Percentiles rank a stretch among this genome's conserved stretches.
Conservation (phyloP, 1,284 basidiomycete genomes). For the Inonotus obliquus region DNA sequence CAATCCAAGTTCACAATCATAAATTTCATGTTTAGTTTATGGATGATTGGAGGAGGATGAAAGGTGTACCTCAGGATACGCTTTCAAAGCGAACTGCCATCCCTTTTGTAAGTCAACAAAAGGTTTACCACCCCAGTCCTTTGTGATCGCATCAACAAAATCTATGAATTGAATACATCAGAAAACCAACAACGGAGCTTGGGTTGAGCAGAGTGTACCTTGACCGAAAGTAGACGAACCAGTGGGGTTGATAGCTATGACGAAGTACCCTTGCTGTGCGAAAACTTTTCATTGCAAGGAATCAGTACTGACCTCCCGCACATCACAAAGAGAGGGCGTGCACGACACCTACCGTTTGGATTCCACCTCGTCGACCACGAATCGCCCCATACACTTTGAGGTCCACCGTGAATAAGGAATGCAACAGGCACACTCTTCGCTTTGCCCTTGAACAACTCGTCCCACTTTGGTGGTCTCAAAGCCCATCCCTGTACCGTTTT, state of each 20-base stretch:
- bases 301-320: not conserved
- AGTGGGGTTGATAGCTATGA: constrained; percentile 83
- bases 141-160: constrained; percentile 74
- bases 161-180: constrained; percentile 36
- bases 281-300: constrained; percentile 45
- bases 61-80: constrained; percentile 57
- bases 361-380: constrained; percentile 88
- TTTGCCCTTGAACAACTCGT: constrained; percentile 61
- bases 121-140: constrained; percentile 85
- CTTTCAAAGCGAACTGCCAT: constrained; percentile 64
- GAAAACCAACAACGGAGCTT: not conserved
- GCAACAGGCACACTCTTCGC: constrained; percentile 73
- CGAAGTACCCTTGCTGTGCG: constrained; percentile 80
- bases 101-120: constrained; percentile 77
- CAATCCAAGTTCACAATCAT: too few relatives aligned
- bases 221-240: constrained; percentile 88
- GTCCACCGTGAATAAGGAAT: constrained; percentile 76
- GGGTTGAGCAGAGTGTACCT: constrained; percentile 35
- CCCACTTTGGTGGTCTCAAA: constrained; percentile 52
- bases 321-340: not conserved
- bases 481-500: constrained; percentile 79
- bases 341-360: constrained; percentile 62
- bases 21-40: not conserved
- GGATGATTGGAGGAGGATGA: not conserved
- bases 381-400: constrained; percentile 79